Base-by-base conservation (phyloP, 768 basidiomycete species). In the Agrocybe chaxingu region DNA sequence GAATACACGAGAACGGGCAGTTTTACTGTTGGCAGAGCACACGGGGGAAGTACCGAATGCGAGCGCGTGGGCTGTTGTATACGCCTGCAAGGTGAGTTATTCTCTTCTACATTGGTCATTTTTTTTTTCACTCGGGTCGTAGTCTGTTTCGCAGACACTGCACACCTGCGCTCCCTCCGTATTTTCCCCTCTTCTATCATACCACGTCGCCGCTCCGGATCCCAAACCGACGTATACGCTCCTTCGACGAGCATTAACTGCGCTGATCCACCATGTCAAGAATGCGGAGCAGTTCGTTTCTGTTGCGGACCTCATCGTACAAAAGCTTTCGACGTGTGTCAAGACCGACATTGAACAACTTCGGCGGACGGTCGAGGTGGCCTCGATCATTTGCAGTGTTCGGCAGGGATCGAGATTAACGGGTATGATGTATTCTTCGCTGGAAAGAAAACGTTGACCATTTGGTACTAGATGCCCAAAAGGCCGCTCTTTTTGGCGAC, bases 121-220 rank as follows among this genome's bases (percentile, higher is more conserved):
- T 42, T 39, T 42, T 39, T 35, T 44, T 36, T 42, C 48, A 46
- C 40, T 37, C 30, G 46, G 31, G 55, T 42, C 35, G 13, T 55
- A 91, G 90, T 89, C 86, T n/a, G 84, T 90, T 42, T 85, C 87
- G 7, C 85, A 87, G 67, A 86, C 85, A 0, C 68, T 97, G 29
- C 93, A 96, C 62, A 89, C 90, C 0, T 77, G 81, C 45, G 79
- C 89, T 0, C 58, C 81, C 24, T 24, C 24, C 24, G 24, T 24
- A 3, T 24, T 24, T 24, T 24, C 24, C 24, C 24, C 24, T 24
- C 24, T 24, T 24, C 24, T 24, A 24, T 24, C 24, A 24, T 24
- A 24, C 5, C 24, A 24, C 24, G 24, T 24, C 0, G 52, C 66
- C 57, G 47, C 67, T 57, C 63, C 71, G 39, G 60, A 63, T 31